Evolutionary conservation across 495 filamentous ascomycete species (phyloP), one percentile per base, ranked within the genome.

Genomic region (Xylaria venustula): DNA sequence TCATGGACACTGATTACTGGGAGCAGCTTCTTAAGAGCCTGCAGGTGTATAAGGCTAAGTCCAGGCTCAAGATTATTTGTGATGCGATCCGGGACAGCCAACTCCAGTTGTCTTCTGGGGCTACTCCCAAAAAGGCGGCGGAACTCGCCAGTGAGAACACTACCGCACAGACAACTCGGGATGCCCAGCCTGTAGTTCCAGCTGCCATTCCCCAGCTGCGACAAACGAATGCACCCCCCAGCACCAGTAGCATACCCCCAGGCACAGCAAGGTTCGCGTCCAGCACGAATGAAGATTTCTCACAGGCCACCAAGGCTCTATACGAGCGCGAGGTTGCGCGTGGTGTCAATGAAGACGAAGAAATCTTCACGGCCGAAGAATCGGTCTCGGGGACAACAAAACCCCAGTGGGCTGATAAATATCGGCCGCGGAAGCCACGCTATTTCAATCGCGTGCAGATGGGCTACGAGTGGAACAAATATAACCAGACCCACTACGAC

Each of bases 391-490:
- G 81, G 36, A 75, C 78, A 6, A 68, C 74, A 1, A 87, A 85
- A 61, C 87, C 91, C 4, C 84, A 87, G 64, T 99, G 94, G 94
- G 90, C 92, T 15, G 83, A 85, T 70, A 95, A 96, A 73, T 89
- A 97, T 69, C 86, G 92, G 15, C 93, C 95, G 22, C 83, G 94
- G 52, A 97, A 98, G 76, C 95, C 94, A 9, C 84, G 90, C 30
- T 98, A 98, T 76, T 98, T 99, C 82, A 98, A 98, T 71, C 87
- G 94, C 20, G 93, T 97, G 41, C 92, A 97, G 75, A 98, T 97
- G 91, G 94, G 94, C 41, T 99, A 97, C 74, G 94, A 99, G 71
- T 99, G 94, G 94, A 99, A 99, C 73, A 99, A 99, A 71, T 99
- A 99, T 80, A 99, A 99, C 67, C 94, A 99, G 75, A 99, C 94